Base-by-base conservation (phyloP, 2,329 filamentous ascomycete species). In the Xylariaceae sp. region DNA sequence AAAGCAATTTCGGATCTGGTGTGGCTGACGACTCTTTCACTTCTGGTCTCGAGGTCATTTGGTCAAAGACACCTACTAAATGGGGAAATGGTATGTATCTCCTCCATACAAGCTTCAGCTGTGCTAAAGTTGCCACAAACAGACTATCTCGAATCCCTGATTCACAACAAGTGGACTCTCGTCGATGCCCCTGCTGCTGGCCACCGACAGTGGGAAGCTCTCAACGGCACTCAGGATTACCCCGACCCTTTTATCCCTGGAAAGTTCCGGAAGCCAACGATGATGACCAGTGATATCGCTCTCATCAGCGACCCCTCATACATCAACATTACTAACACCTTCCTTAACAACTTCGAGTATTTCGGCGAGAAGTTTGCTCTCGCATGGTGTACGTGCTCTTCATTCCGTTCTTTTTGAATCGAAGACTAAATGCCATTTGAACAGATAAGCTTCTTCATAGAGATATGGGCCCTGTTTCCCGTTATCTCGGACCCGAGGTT, bases 151-250 rank as follows among this genome's bases (percentile, higher is more conserved):
- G 78, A 85, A 60, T 87, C 86, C 66, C 78, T 91, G 23, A 86
- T 86, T 76, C 82, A 82, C 68, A 86, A 79, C 65, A 85, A 89
- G 47, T 91, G 86, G 86, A 83, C 87, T 67, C 74, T 83, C 27
- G 79, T 76, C 58, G 86, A 87, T 77, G 82, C 77, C 56, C 86
- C 86, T 27, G 85, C 82, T 29, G 20, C 34, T 50, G 86, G 86
- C 57, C 85, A 83, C 52, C 79, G 85, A 69, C 86, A 91, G 67
- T 91, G 82, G 80, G 79, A 82, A 21, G 86, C 86, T 41, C 83
- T 87, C 75, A 75, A 79, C 54, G 76, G 75, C 45, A 80, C 82
- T 29, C 64, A 67, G 32, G 74, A 83, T 65, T 84, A 88, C 55
- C 86, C 86, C 14, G 79, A 89, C 60, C 79, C 86, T 20, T 86